Percentiles rank a stretch among this genome's conserved stretches.
These are phyloP conservation scores for Nemania diffusa DNA, from an alignment of 2,329 filamentous ascomycete species.

Conservation along the genomic window DNA sequence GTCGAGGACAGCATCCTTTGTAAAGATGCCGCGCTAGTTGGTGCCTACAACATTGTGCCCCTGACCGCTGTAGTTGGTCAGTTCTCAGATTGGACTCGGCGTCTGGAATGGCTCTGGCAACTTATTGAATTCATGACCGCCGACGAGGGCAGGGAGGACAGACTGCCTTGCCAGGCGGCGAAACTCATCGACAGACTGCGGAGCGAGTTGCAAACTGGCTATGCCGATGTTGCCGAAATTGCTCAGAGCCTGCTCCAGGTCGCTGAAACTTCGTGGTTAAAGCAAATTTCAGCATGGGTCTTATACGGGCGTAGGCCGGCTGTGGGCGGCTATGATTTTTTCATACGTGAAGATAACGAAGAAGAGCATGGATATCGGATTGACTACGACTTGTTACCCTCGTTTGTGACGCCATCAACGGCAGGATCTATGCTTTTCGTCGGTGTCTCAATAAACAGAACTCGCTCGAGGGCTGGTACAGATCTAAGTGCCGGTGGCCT, in stretches of 20 bases:
- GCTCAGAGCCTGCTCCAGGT: slow-evolving; percentile 77
- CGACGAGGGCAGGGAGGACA: slow-evolving; percentile 50
- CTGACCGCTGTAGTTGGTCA: slow-evolving; percentile 84
- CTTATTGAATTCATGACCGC: slow-evolving; percentile 74
- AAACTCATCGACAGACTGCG: slow-evolving; percentile 81
- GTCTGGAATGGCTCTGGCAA: slow-evolving; percentile 87
- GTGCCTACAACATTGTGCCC: slow-evolving; percentile 92
- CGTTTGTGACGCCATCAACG: slow-evolving; percentile 79
- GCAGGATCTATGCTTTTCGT: slow-evolving; percentile 90
- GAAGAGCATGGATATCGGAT: slow-evolving; percentile 67
- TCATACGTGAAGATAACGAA: slow-evolving; percentile 68
- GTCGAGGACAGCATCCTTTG: slow-evolving; percentile 83
- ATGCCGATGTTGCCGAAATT: slow-evolving; percentile 82
- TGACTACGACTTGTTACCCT: slow-evolving; percentile 72
- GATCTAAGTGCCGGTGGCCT: slow-evolving; percentile 61
- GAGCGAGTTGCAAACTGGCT: slow-evolving; percentile 84
- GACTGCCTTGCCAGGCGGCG: slow-evolving; percentile 70
- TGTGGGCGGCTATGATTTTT: slow-evolving; percentile 86
- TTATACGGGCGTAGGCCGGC: slow-evolving; percentile 85
- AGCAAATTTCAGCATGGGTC: slow-evolving; percentile 90
- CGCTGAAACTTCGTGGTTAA: slow-evolving; percentile 91
- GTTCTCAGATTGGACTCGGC: slow-evolving; percentile 86
- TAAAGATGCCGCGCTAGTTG: slow-evolving; percentile 81
- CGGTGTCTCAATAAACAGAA: slow-evolving; percentile 87
- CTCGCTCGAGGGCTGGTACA: slow-evolving; percentile 67